phyloP scores from a whole-genome alignment of 1,284 basidiomycete species.

The Rhodotorula sp. region DNA sequence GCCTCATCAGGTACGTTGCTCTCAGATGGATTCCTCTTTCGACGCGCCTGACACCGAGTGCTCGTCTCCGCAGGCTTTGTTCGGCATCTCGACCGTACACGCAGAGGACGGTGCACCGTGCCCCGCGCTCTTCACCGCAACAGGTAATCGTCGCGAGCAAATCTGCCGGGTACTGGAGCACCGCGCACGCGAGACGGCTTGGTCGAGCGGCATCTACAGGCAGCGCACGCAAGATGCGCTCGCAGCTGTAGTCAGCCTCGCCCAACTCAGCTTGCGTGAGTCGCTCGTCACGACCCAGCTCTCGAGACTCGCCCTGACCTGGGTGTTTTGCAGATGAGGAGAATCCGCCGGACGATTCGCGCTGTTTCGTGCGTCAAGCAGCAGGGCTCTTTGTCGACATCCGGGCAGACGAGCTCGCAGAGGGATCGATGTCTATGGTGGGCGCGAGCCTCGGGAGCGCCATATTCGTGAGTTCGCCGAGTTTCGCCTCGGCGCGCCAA shows the following conservation, averaged over 20 bases:
- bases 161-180: conserved; percentile 10
- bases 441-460: conserved; percentile 10
- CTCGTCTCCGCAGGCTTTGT: conserved; percentile 2
- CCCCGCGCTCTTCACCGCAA: conserved; percentile 10
- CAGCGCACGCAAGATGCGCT: conserved; percentile 7
- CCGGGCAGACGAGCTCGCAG: conserved; percentile 6
- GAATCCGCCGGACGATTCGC: conserved; percentile 13
- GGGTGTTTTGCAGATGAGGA: conserved; percentile 23
- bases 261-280: conserved; percentile 18
- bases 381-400: conserved; percentile 31
- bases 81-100: conserved; percentile 18
- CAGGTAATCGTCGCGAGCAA: conserved; percentile 18
- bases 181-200: conserved; percentile 21
- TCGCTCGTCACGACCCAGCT: background rate
- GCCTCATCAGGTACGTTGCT: conserved; percentile 7
- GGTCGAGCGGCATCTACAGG: conserved; percentile 18
- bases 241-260: conserved; percentile 21
- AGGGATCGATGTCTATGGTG: background rate
- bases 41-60: background rate
- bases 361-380: conserved; percentile 24
- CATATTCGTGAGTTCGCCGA: conserved; percentile 11
- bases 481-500: no score
- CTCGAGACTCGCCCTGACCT: background rate
- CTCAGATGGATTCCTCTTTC: background rate
- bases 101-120: conserved; percentile 12